Conservation (phyloP, 1,139 yeast species). For the Candida pseudocylindracea region DNA sequence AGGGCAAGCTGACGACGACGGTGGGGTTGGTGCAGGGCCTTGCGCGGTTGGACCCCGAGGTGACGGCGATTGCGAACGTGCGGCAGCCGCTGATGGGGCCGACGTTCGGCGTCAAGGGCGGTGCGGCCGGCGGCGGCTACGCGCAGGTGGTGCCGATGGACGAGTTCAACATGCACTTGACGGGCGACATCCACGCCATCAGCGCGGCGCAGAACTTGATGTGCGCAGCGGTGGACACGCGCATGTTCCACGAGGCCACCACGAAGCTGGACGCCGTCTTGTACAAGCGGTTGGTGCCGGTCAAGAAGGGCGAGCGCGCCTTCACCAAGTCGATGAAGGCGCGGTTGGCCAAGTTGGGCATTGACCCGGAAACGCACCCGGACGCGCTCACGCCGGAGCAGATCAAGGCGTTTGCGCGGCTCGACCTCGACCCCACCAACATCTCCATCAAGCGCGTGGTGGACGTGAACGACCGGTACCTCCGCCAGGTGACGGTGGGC, state of each 20-base stretch:
- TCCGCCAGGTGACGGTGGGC: conserved; percentile 83
- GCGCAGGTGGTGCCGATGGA: conserved; percentile 99
- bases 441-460: conserved; percentile 96
- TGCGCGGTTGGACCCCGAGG: conserved; percentile 41
- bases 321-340: conserved; percentile 64
- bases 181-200: conserved; percentile 97
- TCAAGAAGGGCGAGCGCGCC: conserved; percentile 59
- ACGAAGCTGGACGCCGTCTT: conserved; percentile 55
- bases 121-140: conserved; percentile 99
- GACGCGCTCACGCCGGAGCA: conserved; percentile 68
- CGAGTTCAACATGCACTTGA: conserved; percentile 93
- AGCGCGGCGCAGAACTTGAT: conserved; percentile 86
- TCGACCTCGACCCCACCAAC: conserved; percentile 83
- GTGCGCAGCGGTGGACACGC: conserved; percentile 95
- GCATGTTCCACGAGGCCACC: conserved; percentile 94
- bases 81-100: conserved; percentile 99
- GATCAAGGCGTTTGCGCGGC: conserved; percentile 50
- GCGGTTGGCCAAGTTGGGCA: conserved; percentile 64
- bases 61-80: conserved; percentile 64
- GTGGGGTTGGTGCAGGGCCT: conserved; percentile 92
- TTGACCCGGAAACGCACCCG: conserved; percentile 41
- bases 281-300: conserved; percentile 73
- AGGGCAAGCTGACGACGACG: conserved; percentile 94
- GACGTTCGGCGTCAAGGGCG: conserved; percentile 96
- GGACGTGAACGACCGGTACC: conserved; percentile 85